Conservation (phyloP, 352 stramenopile genomes). For the Phytophthora citricola region DNA sequence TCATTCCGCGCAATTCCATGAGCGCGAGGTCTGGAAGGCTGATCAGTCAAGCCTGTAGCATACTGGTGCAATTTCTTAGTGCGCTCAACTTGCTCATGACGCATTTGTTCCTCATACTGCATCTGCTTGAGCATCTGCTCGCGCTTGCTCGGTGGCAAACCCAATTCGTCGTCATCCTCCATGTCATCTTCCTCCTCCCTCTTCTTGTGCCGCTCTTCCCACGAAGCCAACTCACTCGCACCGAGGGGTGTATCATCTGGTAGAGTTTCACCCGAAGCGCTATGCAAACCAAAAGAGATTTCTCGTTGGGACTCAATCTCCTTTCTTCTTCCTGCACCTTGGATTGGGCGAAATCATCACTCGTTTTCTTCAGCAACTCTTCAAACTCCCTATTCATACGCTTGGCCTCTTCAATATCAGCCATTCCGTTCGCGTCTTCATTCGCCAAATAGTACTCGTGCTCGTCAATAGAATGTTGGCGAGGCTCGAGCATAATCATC, state of each 20-base stretch:
- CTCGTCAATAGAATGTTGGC: slow-evolving; percentile 58
- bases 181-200: slow-evolving; percentile 26
- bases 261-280: slow-evolving; percentile 30
- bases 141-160: slow-evolving; percentile 38
- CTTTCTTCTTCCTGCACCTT: slow-evolving; percentile 3
- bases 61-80: slow-evolving; percentile 35
- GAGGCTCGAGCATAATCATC: slow-evolving; percentile 31
- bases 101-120: slow-evolving; percentile 28
- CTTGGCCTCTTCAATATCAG: slow-evolving; percentile 71
- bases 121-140: slow-evolving; percentile 38
- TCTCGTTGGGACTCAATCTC: slow-evolving; percentile 5
- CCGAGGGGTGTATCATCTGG: slow-evolving; percentile 18
- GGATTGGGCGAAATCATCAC: slow-evolving; percentile 8
- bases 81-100: slow-evolving; percentile 32
- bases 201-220: slow-evolving; percentile 22
- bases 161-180: slow-evolving; percentile 41
- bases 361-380: slow-evolving; percentile 44
- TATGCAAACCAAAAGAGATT: slow-evolving; percentile 21
- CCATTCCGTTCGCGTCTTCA: slow-evolving; percentile 52
- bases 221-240: slow-evolving; percentile 19
- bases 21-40: slow-evolving; percentile 20
- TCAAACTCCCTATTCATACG: slow-evolving; percentile 76
- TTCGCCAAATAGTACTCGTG: slow-evolving; percentile 64
- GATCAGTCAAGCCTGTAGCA: slow-evolving; percentile 7
- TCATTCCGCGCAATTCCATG: slow-evolving; percentile 30